These are phyloP conservation scores for Dissoconium aciculare DNA, from an alignment of 2,329 filamentous ascomycete species.

Conservation along the genomic window DNA sequence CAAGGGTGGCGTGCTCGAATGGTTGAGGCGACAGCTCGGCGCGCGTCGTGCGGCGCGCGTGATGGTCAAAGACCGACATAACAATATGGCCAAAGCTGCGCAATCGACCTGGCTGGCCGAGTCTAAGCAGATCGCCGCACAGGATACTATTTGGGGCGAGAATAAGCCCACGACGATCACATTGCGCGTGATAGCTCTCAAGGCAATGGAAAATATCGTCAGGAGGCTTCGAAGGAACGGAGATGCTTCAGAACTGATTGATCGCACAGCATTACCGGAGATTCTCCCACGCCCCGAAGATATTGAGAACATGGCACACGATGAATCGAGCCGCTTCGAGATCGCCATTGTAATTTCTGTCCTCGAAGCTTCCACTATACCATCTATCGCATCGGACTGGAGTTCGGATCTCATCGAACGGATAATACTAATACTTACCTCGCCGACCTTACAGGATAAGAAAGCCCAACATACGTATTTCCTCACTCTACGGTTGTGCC, in stretches of 20 bases:
- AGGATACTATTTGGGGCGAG: conserved; percentile 46
- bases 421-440: conserved; percentile 9
- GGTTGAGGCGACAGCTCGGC: conserved; percentile 43
- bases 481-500: conserved; percentile 52
- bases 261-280: conserved; percentile 11
- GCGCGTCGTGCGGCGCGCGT: conserved; percentile 32
- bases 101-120: conserved; percentile 43
- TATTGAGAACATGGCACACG: conserved; percentile 4
- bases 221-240: conserved; percentile 32
- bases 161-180: conserved; percentile 39
- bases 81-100: conserved; percentile 53
- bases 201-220: conserved; percentile 45
- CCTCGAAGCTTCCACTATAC: conserved; percentile 20
- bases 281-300: conserved; percentile 10
- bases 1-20: conserved; percentile 10
- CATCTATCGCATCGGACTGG: conserved; percentile 14
- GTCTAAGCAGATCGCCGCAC: conserved; percentile 26
- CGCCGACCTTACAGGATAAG: conserved; percentile 6
- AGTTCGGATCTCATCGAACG: conserved; percentile 11
- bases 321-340: conserved; percentile 22
- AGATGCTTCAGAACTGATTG: conserved; percentile 36
- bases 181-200: conserved; percentile 48
- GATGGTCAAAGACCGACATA: conserved; percentile 49
- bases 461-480: conserved; percentile 14
- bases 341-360: conserved; percentile 33